A percentile compares a stretch with the other conserved stretches of the same genome.
Conservation (phyloP, 768 basidiomycete species). For the Mycena pura region DNA sequence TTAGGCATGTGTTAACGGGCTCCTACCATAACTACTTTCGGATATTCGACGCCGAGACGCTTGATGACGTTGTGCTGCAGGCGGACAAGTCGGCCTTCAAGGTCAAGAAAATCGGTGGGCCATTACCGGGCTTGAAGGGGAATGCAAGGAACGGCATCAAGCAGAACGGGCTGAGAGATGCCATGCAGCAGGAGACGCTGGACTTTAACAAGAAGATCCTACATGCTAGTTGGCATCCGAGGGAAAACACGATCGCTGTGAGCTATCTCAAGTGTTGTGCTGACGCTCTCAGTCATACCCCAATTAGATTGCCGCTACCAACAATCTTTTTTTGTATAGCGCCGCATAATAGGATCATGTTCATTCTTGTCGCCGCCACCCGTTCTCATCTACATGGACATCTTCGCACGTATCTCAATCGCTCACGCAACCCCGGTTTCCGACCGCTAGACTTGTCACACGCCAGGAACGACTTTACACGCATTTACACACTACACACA, state of each 20-base stretch:
- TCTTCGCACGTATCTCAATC: constrained; percentile 24
- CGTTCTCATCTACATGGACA: constrained; percentile 19
- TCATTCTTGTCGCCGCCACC: background rate
- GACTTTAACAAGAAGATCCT: constrained; percentile 99
- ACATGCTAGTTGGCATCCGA: constrained; percentile 96
- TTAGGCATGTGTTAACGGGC: constrained; percentile 95
- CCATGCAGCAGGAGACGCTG: constrained; percentile 84
- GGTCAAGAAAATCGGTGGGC: constrained; percentile 97
- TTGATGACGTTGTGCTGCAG: constrained; percentile 91
- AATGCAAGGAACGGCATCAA: constrained; percentile 79
- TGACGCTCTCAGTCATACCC: background rate
- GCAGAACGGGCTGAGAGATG: constrained; percentile 75
- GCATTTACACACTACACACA: constrained; percentile 21
- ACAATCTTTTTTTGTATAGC: constrained; percentile 92
- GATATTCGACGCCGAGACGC: constrained; percentile 92
- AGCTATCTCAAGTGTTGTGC: constrained; percentile 37
- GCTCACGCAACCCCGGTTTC: constrained; percentile 17
- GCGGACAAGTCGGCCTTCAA: constrained; percentile 99
- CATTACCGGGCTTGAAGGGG: constrained; percentile 72
- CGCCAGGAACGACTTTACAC: constrained; percentile 25
- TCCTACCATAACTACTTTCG: constrained; percentile 99
- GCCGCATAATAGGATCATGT: constrained; percentile 54
- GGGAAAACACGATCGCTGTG: constrained; percentile 97
- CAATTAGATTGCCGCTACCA: constrained; percentile 90
- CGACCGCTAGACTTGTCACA: constrained; percentile 20